These are phyloP conservation scores for Xylaria acuta DNA, from an alignment of 495 filamentous ascomycete species.

Conservation along the genomic window DNA sequence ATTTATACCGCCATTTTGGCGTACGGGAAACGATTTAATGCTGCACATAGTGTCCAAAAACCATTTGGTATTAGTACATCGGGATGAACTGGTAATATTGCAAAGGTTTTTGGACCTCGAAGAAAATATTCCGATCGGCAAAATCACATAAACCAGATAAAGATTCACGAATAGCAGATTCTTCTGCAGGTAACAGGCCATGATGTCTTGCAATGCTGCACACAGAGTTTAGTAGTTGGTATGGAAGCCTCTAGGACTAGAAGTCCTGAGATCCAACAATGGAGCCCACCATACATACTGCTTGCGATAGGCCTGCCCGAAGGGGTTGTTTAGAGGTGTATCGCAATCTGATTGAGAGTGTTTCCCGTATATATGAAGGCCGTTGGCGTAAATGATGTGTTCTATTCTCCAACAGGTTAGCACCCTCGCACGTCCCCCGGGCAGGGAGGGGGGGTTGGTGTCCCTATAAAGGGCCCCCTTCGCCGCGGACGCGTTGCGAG, in stretches of 20 bases:
- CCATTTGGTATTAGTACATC: conserved; percentile 30
- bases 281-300: no score
- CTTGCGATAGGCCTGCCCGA: no score
- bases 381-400: neutral
- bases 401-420: no score
- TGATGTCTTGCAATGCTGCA: neutral
- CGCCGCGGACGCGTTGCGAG: no score
- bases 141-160: neutral
- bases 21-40: conserved; percentile 29
- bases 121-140: conserved; percentile 20
- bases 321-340: no score
- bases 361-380: neutral
- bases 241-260: no score
- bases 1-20: conserved; percentile 37
- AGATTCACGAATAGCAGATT: no score
- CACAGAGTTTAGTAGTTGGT: no score
- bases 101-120: conserved; percentile 38
- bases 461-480: no score
- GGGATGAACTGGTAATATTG: conserved; percentile 33
- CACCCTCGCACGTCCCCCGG: no score
- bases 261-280: no score
- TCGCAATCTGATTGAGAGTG: conserved; percentile 6
- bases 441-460: no score
- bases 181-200: neutral
- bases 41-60: conserved; percentile 30